Base-by-base conservation (phyloP, 202 grass and related monocot species). In the Hordeum pubiflorum region DNA sequence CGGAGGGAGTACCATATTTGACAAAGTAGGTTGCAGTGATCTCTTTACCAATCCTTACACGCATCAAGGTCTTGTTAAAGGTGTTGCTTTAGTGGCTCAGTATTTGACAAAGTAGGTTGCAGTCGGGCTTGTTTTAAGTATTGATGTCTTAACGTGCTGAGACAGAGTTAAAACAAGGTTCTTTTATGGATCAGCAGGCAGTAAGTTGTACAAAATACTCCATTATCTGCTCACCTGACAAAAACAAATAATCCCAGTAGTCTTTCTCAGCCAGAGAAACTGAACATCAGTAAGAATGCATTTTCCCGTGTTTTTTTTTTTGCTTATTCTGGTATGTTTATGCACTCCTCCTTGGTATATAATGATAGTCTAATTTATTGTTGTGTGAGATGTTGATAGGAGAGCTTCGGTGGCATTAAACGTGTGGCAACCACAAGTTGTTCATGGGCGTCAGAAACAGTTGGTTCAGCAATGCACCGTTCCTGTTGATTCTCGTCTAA, bases 341-440 rank as follows among this genome's bases (percentile, higher is more conserved):
- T 57, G 69, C 39, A 50, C 81, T 38, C 58, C 4, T 61, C 33
- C 24, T 69, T 61, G 29, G 12, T 41, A 17, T 82, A 58, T 65
- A 15, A 15, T 76, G 70, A 85, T 65, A 48, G 6, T 11, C 32
- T 56, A 69, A 52, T 63, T 55, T 27, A 7, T 38, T 54, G 4
- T 66, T 54, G 4, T 74, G 33, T 77, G 52, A 74, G 58, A 80
- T 84, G 14, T 81, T 40, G 84, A 55, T 76, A 98, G 96, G 87
- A 93, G 88, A 32, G 85, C 96, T 84, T 93, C 90, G 21, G 90
- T 93, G 22, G 90, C 96, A 79, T 76, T 95, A 86, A 93, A 95
- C 44, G 90, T 98, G 57, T 98, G 96, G 92, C 96, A 98, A 63
- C 96, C 96, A 73, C 88, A 98, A 83, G 86, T 98, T 84, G 87